phyloP scores from a whole-genome alignment of 116 monocot species.

The Dioscorea cayenensis region DNA sequence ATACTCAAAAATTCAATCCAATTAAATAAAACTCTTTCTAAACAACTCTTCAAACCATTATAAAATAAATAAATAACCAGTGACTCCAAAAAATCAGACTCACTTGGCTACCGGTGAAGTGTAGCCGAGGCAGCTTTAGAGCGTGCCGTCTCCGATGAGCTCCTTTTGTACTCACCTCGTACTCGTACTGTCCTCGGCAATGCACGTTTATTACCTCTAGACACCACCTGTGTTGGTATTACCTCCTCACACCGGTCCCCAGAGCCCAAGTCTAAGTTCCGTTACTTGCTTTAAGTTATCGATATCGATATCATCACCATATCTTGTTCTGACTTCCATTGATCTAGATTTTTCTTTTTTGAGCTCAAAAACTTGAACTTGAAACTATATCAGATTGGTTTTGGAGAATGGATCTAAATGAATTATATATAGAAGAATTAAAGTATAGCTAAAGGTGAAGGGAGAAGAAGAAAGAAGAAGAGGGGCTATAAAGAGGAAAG shows the following conservation, averaged over 20 bases:
- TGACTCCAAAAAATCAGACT: background rate
- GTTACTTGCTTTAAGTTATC: conserved; percentile 54
- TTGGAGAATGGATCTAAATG: too few species aligned
- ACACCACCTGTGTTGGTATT: background rate
- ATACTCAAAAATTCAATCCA: too few species aligned
- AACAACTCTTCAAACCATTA: too few species aligned
- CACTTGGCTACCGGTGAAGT: background rate
- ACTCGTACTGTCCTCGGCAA: background rate
- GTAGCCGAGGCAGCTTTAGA: background rate
- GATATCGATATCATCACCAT: conserved; percentile 14
- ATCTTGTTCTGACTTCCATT: conserved; percentile 9
- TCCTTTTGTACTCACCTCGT: too few species aligned
- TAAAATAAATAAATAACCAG: too few species aligned
- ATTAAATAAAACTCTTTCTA: too few species aligned
- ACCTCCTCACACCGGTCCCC: conserved; percentile 21
- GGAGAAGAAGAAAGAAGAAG: background rate
- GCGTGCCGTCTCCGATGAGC: background rate
- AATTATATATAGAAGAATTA: too few species aligned
- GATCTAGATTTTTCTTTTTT: too few species aligned
- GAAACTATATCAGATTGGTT: too few species aligned
- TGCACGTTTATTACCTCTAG: conserved; percentile 33
- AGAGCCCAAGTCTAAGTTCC: conserved; percentile 76
- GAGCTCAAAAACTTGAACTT: too few species aligned
- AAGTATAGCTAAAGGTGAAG: too few species aligned
- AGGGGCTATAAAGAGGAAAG: background rate